These are phyloP conservation scores for Phytophthora hybrid DNA, from an alignment of 352 stramenopile species.

Conservation along the genomic window DNA sequence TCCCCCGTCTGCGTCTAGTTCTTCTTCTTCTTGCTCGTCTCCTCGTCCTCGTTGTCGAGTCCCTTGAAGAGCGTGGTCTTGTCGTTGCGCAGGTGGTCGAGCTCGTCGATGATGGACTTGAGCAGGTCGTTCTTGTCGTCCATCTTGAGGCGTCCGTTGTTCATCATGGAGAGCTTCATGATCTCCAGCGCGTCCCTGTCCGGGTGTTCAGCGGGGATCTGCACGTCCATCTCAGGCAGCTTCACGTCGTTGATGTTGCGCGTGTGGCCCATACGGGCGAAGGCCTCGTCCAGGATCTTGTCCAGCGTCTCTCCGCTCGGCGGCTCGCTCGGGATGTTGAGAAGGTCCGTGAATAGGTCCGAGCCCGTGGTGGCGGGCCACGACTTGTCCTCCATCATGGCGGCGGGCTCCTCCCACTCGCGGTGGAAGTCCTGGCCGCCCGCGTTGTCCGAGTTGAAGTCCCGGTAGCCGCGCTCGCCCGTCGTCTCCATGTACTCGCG, in stretches of 20 bases:
- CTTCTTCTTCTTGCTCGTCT: slow-evolving; percentile 25
- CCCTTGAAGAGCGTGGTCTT: slow-evolving; percentile 88
- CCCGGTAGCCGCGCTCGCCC: slow-evolving; percentile 71
- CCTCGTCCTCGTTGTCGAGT: slow-evolving; percentile 50
- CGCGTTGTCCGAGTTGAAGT: slow-evolving; percentile 82
- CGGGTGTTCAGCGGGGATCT: slow-evolving; percentile 69
- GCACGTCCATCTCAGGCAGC: slow-evolving; percentile 77
- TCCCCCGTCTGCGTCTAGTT: slow-evolving; percentile 5
- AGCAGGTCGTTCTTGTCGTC: slow-evolving; percentile 92
- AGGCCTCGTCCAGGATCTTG: slow-evolving; percentile 76
- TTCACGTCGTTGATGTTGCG: slow-evolving; percentile 69
- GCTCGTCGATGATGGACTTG: slow-evolving; percentile 80
- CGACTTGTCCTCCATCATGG: slow-evolving; percentile 91
- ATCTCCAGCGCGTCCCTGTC: slow-evolving; percentile 87
- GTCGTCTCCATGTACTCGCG: slow-evolving; percentile 83
- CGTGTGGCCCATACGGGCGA: slow-evolving; percentile 81
- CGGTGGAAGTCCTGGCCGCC: slow-evolving; percentile 61
- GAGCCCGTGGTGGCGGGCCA: slow-evolving; percentile 83
- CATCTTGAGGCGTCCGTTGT: slow-evolving; percentile 90
- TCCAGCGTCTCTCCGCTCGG: slow-evolving; percentile 70
- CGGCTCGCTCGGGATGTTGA: slow-evolving; percentile 75
- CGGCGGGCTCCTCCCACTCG: slow-evolving; percentile 77
- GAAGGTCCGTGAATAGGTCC: slow-evolving; percentile 83
- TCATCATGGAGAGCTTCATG: slow-evolving; percentile 91
- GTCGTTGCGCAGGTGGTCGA: slow-evolving; percentile 85